Conservation (phyloP, 2,329 filamentous ascomycete species). For the Fusarium pseudoanthophilum region DNA sequence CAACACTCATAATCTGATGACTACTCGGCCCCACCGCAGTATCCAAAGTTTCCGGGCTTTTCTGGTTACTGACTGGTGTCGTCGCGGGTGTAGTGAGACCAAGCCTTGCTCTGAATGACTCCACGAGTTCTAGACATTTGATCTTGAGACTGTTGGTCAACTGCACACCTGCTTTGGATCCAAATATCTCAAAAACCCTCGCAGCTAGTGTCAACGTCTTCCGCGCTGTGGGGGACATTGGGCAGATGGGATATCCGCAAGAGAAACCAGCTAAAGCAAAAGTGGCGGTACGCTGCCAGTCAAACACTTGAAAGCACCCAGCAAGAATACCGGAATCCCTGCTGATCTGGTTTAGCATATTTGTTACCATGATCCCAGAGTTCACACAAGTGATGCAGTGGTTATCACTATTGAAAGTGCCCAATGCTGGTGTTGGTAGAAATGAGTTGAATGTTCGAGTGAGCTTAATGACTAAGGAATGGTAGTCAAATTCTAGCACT, state of each 20-base stretch:
- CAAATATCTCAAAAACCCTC: constrained; percentile 25
- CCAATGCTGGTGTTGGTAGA: constrained; percentile 40
- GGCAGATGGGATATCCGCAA: constrained; percentile 43
- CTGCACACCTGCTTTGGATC: not conserved
- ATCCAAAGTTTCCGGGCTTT: not conserved
- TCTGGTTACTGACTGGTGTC: constrained; percentile 1
- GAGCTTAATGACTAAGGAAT: constrained; percentile 52
- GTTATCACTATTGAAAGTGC: constrained; percentile 43
- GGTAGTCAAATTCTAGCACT: constrained; percentile 56
- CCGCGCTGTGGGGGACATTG: constrained; percentile 34
- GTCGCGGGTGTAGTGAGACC: constrained; percentile 32
- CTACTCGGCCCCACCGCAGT: not conserved
- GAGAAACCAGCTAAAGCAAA: constrained; percentile 38
- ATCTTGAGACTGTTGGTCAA: constrained; percentile 17
- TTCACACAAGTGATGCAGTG: constrained; percentile 39
- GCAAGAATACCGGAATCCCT: constrained; percentile 43
- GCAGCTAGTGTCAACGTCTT: constrained; percentile 25
- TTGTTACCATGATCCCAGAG: constrained; percentile 44
- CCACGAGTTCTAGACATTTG: constrained; percentile 30
- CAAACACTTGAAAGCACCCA: constrained; percentile 44
- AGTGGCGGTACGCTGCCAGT: constrained; percentile 45
- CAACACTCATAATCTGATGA: constrained; percentile 28
- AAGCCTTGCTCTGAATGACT: constrained; percentile 34
- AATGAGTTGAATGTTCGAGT: constrained; percentile 56
- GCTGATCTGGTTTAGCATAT: constrained; percentile 44